Percentiles rank a stretch among this genome's conserved stretches.
Evolutionary conservation across 2,329 filamentous ascomycete species (phyloP).

Genomic region (Ophiostoma perfectum): DNA sequence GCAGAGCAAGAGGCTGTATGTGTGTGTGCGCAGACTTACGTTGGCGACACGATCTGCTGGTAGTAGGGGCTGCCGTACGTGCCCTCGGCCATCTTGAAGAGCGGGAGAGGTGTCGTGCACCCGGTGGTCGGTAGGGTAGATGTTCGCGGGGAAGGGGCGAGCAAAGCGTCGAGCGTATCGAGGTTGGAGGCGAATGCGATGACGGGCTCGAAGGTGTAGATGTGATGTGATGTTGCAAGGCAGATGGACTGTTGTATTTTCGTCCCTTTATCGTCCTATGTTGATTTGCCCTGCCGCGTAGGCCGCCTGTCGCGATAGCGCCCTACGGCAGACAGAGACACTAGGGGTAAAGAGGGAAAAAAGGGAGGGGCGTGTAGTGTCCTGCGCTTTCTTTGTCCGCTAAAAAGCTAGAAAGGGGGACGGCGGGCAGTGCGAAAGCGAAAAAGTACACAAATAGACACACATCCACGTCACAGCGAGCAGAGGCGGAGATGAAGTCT

Average conservation of each 20-base stretch:
- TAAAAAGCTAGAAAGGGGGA: background rate
- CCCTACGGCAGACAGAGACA: background rate
- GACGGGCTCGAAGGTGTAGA: too few species aligned
- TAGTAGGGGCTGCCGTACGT: slow-evolving; percentile 32
- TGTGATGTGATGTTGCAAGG: too few species aligned
- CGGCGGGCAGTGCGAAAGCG: background rate
- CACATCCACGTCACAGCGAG: too few species aligned
- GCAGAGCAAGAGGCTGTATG: background rate
- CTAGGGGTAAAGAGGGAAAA: background rate
- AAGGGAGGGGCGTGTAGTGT: slow-evolving; percentile 6
- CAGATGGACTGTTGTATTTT: background rate
- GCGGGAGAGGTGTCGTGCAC: background rate
- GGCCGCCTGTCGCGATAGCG: background rate
- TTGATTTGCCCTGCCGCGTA: background rate
- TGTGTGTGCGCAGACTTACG: slow-evolving; percentile 26
- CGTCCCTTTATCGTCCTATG: background rate
- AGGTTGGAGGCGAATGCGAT: background rate
- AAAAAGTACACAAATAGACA: background rate
- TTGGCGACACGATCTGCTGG: slow-evolving; percentile 26
- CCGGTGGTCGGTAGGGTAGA: background rate
- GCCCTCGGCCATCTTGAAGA: slow-evolving; percentile 29
- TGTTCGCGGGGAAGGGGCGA: background rate
- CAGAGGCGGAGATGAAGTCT: background rate
- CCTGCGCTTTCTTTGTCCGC: background rate
- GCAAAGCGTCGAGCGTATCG: background rate